A percentile compares a stretch with the other conserved stretches of the same genome.
Conservation (phyloP, 345 rosid species). For the Linum trigynum region DNA sequence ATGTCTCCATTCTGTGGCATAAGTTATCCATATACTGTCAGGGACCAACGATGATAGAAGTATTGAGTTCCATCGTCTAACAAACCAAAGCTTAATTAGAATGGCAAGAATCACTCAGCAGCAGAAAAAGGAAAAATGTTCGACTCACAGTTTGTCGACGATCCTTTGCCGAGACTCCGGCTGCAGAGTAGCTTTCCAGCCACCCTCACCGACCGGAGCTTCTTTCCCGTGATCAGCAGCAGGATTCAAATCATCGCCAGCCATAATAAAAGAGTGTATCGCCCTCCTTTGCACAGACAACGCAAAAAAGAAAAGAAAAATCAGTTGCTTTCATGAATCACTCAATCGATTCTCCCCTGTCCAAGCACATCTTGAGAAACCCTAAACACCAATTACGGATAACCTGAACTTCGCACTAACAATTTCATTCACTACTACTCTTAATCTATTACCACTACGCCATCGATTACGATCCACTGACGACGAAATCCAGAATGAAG, state of each 20-base stretch:
- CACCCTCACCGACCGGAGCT: constrained; percentile 30
- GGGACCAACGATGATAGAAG: background rate
- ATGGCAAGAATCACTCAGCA: background rate
- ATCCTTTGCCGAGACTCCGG: constrained; percentile 37
- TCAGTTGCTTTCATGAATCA: no score
- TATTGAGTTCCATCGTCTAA: background rate
- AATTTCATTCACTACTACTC: no score
- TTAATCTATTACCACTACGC: no score
- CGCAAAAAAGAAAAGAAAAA: no score
- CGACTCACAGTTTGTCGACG: constrained; percentile 45
- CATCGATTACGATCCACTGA: no score
- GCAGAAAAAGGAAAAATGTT: background rate
- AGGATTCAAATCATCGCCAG: constrained; percentile 33
- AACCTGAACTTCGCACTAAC: background rate
- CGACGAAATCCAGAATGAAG: no score
- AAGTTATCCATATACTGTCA: background rate
- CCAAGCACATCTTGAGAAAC: background rate
- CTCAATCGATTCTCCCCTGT: no score
- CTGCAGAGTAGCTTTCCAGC: constrained; percentile 53
- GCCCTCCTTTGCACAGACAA: no score
- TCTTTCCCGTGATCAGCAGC: constrained; percentile 28
- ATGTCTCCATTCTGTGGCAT: constrained; percentile 19
- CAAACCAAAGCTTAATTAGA: background rate
- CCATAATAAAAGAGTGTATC: constrained; percentile 17
- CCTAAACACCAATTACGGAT: background rate